Base-by-base conservation (phyloP, 345 rosid genomes). In the Dimocarpus longan region DNA sequence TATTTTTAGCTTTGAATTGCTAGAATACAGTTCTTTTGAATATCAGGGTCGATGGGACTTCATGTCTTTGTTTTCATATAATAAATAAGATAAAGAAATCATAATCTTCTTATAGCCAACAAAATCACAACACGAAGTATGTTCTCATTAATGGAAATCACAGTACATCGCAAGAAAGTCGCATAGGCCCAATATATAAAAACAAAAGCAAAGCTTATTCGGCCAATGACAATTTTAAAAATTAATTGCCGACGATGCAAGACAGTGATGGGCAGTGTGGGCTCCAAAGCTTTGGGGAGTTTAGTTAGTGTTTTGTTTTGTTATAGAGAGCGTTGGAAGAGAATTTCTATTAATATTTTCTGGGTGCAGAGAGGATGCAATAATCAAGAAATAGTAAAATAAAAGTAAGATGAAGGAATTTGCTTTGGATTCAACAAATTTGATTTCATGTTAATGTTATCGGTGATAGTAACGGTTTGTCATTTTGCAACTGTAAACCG, bases 201-300 rank as follows among this genome's bases (percentile, higher is more conserved):
- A 3, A 19, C 21, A 15, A 32, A 4, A 21, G 65, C 65, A 28
- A n/a, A 4, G 13, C 37, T 60, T 74, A 21, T 19, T 43, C 1
- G 68, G 19, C 68, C 40, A 40, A 42, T 40, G 39, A 4, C 77
- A 74, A 2, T n/a, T 11, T 62, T 10, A 62, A 4, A 62, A 4
- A 44, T 43, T 22, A 50, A 24, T 64, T 75, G 76, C 83, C 80
- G 80, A 76, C 80, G 65, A 18, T 1, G 19, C 32, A 9, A 15
- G 76, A 76, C 43, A 76, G 40, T 18, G 77, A 52, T 19, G 22
- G 15, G n/a, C 28, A 42, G 77, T 6, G 63, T 57, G 83, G 83
- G 77, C 77, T 71, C 77, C 73, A 21, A 71, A 16, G 5, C 63
- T 59, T 18, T 64, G 46, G 26, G 57, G 21, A 5, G 28, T 18